These are phyloP conservation scores for Pythium myriotylum DNA, from an alignment of 352 stramenopile genomes.

Conservation along the genomic window DNA sequence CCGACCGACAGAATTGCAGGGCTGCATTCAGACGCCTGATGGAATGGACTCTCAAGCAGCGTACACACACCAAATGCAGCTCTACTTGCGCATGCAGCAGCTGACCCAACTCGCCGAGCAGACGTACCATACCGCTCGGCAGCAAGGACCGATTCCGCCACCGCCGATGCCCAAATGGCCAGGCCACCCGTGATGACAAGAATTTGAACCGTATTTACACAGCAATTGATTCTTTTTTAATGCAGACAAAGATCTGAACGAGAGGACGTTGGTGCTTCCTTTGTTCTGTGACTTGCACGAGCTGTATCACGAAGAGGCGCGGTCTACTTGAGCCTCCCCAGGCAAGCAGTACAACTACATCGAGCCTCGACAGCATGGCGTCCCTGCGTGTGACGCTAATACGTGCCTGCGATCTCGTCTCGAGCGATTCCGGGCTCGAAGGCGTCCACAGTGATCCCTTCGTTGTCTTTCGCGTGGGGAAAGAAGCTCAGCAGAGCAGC, in stretches of 20 bases:
- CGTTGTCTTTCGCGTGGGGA: constrained; percentile 58
- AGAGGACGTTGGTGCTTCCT: too few relatives aligned
- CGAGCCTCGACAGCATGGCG: constrained; percentile 30
- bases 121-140: constrained; percentile 25
- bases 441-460: constrained; percentile 79
- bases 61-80: constrained; percentile 15
- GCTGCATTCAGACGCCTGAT: neutral
- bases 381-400: constrained; percentile 56
- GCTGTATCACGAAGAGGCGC: neutral
- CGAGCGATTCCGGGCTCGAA: constrained; percentile 58
- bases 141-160: constrained; percentile 22
- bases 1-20: neutral
- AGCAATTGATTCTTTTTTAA: too few relatives aligned
- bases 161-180: neutral
- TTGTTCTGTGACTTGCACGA: too few relatives aligned
- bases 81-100: constrained; percentile 21
- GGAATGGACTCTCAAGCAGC: constrained; percentile 5
- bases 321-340: neutral
- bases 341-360: neutral
- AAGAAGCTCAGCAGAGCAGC: constrained; percentile 53
- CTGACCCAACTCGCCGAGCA: constrained; percentile 13
- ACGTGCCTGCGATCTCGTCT: constrained; percentile 51
- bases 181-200: too few relatives aligned
- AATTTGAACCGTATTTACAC: too few relatives aligned
- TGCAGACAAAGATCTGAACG: too few relatives aligned